Evolutionary conservation across 1,284 basidiomycete genomes (phyloP), one percentile per base, ranked within the genome.

Genomic region (Sporisorium graminicola): DNA sequence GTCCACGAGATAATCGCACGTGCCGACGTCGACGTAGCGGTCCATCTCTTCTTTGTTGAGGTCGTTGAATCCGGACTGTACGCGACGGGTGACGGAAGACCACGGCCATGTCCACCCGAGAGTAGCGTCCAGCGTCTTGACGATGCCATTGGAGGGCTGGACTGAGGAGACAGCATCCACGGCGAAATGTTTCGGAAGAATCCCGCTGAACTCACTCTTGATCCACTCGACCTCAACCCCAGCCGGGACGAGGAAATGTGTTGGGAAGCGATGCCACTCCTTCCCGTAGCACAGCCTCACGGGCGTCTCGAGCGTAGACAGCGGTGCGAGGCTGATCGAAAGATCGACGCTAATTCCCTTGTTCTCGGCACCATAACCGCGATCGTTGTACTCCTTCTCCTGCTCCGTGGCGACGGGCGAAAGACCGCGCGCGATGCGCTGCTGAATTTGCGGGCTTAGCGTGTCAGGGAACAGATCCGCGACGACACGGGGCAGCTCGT

Each of bases 211-310:
- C 61, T 92, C 93, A 86, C 92, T 94, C 88, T 93, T 92, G 84
- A 98, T 88, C 87, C 94, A 98, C 71, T 92, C 89, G 16, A 96
- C 91, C 51, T 91, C 89, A 62, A 98, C 88, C 18, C 90, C 92
- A 60, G 92, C 90, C 1, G 96, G 95, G 20, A 98, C 89, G 53
- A 96, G 89, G 86, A 93, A 98, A 84, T 93, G 92, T 1, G 93
- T 90, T 0, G 95, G 94, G 88, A 95, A 99, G 16, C 96, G 90
- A 84, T 98, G 89, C 97, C 97, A 99, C 86, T 99, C 96, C 83
- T 95, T 94, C 35, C 92, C 94, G 61, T 93, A 89, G 87, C 97
- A 99, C 2, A 99, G 54, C 26, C 74, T 37, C 16, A 78, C 51
- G 3, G 73, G 65, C 85, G 46, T 42, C 18, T 58, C 55, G 33